Evolutionary conservation across 2,329 filamentous ascomycete genomes (phyloP).

Genomic region (Alternaria consortialis): DNA sequence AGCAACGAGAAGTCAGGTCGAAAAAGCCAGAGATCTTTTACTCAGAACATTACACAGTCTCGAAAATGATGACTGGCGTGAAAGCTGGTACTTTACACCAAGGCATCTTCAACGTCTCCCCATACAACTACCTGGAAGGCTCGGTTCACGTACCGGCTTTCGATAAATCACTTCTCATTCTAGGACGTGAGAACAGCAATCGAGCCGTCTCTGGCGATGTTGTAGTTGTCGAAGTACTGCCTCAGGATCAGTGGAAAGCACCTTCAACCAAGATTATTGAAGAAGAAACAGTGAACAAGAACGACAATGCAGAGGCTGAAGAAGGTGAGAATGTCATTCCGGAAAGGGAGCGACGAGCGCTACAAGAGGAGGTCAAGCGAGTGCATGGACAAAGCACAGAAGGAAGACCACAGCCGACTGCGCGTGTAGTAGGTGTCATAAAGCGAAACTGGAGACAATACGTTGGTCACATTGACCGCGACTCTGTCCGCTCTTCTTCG

Average conservation of each 20-base stretch:
- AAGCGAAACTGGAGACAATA: constrained; percentile 99
- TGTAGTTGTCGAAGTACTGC: constrained; percentile 91
- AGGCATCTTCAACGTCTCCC: constrained; percentile 93
- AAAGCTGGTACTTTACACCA: constrained; percentile 91
- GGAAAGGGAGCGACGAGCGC: constrained; percentile 81
- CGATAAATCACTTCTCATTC: constrained; percentile 83
- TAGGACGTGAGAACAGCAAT: constrained; percentile 96
- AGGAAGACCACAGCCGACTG: constrained; percentile 85
- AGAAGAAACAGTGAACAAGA: constrained; percentile 87
- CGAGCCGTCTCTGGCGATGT: constrained; percentile 89
- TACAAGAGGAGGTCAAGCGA: constrained; percentile 91
- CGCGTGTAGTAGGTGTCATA: constrained; percentile 87
- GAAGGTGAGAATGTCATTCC: constrained; percentile 78
- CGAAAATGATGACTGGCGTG: constrained; percentile 92
- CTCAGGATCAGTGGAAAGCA: constrained; percentile 95
- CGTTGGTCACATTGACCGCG: constrained; percentile 91
- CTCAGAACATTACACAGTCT: constrained; percentile 86
- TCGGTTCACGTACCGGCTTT: constrained; percentile 91
- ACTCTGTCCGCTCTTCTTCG: constrained; percentile 76
- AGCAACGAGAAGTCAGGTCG: constrained; percentile 70
- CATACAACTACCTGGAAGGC: constrained; percentile 97
- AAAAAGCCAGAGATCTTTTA: constrained; percentile 80
- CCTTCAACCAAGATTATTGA: constrained; percentile 96
- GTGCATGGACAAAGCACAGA: constrained; percentile 80
- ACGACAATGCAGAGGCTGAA: constrained; percentile 91